Base-by-base conservation (phyloP, 2,329 filamentous ascomycete species). In the Monilinia aucupariae region DNA sequence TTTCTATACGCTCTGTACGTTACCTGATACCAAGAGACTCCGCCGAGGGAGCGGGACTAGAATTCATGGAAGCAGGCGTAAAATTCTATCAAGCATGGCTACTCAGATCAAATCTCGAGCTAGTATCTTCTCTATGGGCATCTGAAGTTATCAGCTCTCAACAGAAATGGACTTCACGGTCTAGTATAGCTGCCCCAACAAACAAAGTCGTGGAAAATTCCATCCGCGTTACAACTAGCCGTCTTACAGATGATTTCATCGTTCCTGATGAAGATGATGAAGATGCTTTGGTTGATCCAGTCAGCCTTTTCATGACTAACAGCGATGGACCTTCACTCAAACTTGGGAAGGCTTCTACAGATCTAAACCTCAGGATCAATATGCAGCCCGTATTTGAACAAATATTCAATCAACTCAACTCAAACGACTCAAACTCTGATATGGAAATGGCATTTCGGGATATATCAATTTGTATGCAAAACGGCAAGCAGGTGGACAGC, bases 31-130 rank as follows among this genome's bases (percentile, higher is more conserved):
- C 52, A 6, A 58, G 25, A 48, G 45, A 49, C 20, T 43, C 45
- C 5, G 4, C 17, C 22, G 25, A 27, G 20, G 67, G 66, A 2
- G 59, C 53, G 51, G 69, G 66, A 51, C 27, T 59, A 20, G 61
- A 68, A 15, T 77, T 79, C 58, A 63, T 71, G 12, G 66, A 73
- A 4, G 66, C 74, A 30, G 72, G 72, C 4, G 69, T 78, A 2
- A 73, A 74, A 25, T 81, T 82, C 66, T 82, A 78, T 60, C 81
- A 84, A 64, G 66, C 81, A 17, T 77, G 75, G 59, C 72, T 75
- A 13, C 67, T 84, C 2, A 75, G 71, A 6, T 71, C 74, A 30
- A 74, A 82, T 63, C 72, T 82, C 47, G 75, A 76, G 47, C 65
- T 85, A 20, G 71, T 73, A 43, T 79, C 78, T 58, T 77, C 76